Evolutionary conservation across 2,329 filamentous ascomycete genomes (phyloP).

Genomic region (Sclerotinia minor): DNA sequence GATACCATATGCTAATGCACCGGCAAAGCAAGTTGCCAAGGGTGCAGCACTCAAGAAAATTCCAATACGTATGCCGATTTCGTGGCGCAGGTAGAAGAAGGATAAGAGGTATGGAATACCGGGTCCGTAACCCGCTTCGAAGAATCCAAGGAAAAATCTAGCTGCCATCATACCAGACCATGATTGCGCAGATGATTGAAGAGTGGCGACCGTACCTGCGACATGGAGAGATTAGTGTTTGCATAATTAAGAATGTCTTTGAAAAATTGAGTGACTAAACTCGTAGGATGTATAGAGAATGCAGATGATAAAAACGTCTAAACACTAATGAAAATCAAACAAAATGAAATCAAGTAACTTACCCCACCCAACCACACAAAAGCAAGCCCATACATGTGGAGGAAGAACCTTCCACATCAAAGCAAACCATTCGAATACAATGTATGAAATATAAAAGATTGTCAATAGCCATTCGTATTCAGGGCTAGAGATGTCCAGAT

Average conservation of each 20-base stretch:
- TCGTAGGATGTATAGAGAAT: not conserved
- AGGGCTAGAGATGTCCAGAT: slow-evolving; percentile 49
- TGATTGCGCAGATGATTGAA: slow-evolving; percentile 45
- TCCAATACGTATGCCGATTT: slow-evolving; percentile 70
- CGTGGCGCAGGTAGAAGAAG: slow-evolving; percentile 52
- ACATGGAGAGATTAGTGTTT: not conserved
- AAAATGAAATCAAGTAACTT: not conserved
- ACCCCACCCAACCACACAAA: slow-evolving; percentile 43
- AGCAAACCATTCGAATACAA: slow-evolving; percentile 45
- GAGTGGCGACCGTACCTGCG: slow-evolving; percentile 43
- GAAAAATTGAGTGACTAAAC: too few species aligned
- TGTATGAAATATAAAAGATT: slow-evolving; percentile 46
- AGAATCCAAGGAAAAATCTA: slow-evolving; percentile 44
- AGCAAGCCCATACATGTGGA: slow-evolving; percentile 45
- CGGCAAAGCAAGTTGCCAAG: slow-evolving; percentile 68
- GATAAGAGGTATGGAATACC: slow-evolving; percentile 48
- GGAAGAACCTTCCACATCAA: slow-evolving; percentile 45
- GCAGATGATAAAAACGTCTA: not conserved
- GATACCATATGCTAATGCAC: slow-evolving; percentile 67
- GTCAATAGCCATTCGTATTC: slow-evolving; percentile 46
- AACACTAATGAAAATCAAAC: not conserved
- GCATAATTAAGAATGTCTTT: not conserved
- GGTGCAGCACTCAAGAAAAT: slow-evolving; percentile 67
- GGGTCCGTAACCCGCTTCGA: slow-evolving; percentile 43
- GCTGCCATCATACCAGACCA: slow-evolving; percentile 43